Base-by-base conservation (phyloP, 1,284 basidiomycete species). In the Ganoderma resinaceum region DNA sequence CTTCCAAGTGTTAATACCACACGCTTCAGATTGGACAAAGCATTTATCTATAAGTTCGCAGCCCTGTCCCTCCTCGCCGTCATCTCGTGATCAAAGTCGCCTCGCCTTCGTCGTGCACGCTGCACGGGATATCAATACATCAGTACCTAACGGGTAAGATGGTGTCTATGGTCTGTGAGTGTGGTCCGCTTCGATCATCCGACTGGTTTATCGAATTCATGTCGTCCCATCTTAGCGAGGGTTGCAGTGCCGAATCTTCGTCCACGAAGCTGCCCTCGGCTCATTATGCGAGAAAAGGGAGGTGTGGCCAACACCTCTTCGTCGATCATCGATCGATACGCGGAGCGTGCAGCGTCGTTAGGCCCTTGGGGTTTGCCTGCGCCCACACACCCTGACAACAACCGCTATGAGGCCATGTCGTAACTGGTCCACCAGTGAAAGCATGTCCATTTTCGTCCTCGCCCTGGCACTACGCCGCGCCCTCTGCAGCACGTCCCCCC, bases 271-370 rank as follows among this genome's bases (percentile, higher is more conserved):
- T 61, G 43, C 46, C 20, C 37, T 20, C 5, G n/a, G 18, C 29
- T 18, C 18, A n/a, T 58, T 20, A 23, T 33, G n/a, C 23, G 58
- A 26, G n/a, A 60, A 26, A 20, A 6, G 58, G 33, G 14, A 18
- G 35, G 26, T 42, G 58, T 60, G 9, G 33, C 20, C 16, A 35
- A 23, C 2, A 37, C 20, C 55, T 38, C 58, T 38, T 38, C 58
- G 58, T 58, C 35, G 62, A 67, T 67, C 57, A 67, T 67, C 66
- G 66, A 67, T 67, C 33, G 66, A 66, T 66, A 66, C 42, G 57
- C 33, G 42, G 55, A 46, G 55, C 63, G 40, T 49, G 63, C 29
- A 46, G n/a, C 37, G 18, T 55, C 16, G 38, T 26, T 29, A n/a
- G 29, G 26, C 8, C n/a, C 3, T 4, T 9, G 37, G 14, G 20